Evolutionary conservation across 495 filamentous ascomycete species (phyloP), one percentile per base, ranked within the genome.

Genomic region (Glonium stellatum): DNA sequence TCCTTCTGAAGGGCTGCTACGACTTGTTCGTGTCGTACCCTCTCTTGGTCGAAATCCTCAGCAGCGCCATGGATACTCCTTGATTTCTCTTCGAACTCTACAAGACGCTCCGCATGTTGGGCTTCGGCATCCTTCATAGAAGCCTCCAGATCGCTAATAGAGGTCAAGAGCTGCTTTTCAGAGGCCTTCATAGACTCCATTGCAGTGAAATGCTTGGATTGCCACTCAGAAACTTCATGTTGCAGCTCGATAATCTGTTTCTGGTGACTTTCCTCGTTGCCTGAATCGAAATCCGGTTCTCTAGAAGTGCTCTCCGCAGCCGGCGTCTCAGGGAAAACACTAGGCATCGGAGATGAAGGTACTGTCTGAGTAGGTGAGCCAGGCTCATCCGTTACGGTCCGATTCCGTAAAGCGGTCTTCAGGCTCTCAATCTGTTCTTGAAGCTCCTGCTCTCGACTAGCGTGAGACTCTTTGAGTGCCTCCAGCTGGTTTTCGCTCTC

Each of bases 401-500:
- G 31, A 10, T 31, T 8, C 10, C 25, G 25, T 1, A 67, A 19
- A 19, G 82, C 77, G 42, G 77, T 70, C 36, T 82, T 84, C 19
- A 97, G 77, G 54, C 73, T 79, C 35, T 86, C 79, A 53, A 97
- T 76, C 73, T 95, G 83, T 36, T 74, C 72, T 48, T 80, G 67
- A 2, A 97, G 79, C 63, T 90, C 83, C 66, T 82, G 80, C 76
- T 97, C 91, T 34, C 90, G 81, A 11, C 74, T 68, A 15, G 80
- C 78, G 66, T 97, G 85, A 2, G 78, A 79, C 56, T 88, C 84
- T n/a, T 85, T 86, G 67, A 97, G 76, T 27, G 81, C 76, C 53
- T 80, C 82, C 64, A 95, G 88, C 66, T 90, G 82, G 59, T 81
- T 84, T 72, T 97, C 91, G 64, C 84, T 90, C 70, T 90, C 85